These are phyloP conservation scores for Solanum bukasovii DNA, from an alignment of 257 asterid species.

Conservation along the genomic window DNA sequence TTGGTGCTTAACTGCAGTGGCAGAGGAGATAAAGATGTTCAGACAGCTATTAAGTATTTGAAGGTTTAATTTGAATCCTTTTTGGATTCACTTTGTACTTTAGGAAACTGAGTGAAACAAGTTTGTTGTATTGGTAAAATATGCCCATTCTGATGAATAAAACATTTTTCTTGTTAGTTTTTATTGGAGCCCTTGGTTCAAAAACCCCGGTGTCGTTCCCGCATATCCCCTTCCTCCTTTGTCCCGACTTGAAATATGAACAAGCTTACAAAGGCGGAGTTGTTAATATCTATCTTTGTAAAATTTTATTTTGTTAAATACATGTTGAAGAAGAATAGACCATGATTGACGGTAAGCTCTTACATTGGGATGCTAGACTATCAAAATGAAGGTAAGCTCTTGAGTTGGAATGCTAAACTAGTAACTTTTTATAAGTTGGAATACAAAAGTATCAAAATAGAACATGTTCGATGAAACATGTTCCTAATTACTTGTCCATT, in stretches of 20 bases:
- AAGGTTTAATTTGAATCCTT: slow-evolving; percentile 20
- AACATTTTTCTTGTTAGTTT: neutral
- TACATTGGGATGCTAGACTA: no score
- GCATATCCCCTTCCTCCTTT: neutral
- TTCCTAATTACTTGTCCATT: no score
- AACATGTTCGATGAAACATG: neutral
- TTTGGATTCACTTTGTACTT: neutral
- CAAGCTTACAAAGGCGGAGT: neutral
- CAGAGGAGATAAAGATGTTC: slow-evolving; percentile 96
- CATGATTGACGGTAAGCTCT: neutral
- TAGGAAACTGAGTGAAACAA: neutral
- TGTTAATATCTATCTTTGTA: neutral
- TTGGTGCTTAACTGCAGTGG: slow-evolving; percentile 94
- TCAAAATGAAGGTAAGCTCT: no score
- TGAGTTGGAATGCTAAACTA: neutral
- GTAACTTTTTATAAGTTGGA: no score
- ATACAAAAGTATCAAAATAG: no score
- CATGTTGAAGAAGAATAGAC: neutral
- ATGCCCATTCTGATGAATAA: neutral
- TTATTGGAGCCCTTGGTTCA: neutral
- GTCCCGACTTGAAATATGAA: neutral
- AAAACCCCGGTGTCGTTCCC: neutral
- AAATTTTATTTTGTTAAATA: neutral
- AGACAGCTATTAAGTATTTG: slow-evolving; percentile 61
- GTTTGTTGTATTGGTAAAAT: neutral